Conservation (phyloP, 2,329 filamentous ascomycete genomes). For the Coleophoma eucalyptorum region DNA sequence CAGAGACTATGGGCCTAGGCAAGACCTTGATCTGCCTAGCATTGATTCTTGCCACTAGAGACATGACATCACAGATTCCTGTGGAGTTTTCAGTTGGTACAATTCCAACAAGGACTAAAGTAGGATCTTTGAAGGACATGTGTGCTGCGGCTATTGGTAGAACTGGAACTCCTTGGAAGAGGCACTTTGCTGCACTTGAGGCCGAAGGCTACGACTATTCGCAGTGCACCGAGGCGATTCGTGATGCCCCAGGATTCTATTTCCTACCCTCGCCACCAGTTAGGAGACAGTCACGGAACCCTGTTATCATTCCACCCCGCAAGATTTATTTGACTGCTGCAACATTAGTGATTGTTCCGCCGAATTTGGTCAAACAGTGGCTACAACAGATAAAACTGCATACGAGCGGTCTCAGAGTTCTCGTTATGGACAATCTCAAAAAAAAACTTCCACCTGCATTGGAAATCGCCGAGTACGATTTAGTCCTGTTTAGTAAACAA, state of each 20-base stretch:
- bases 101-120: constrained; percentile 34
- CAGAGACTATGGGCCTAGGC: constrained; percentile 77
- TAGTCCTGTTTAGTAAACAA: constrained; percentile 72
- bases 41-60: constrained; percentile 70
- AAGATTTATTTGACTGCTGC: constrained; percentile 61
- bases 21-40: constrained; percentile 87
- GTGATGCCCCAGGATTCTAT: constrained; percentile 56
- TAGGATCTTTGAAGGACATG: constrained; percentile 71
- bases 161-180: constrained; percentile 66
- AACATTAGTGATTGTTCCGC: constrained; percentile 77
- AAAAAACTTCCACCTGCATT: constrained; percentile 51
- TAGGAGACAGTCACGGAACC: constrained; percentile 33
- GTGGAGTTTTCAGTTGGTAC: constrained; percentile 47
- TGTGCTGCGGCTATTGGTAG: constrained; percentile 66
- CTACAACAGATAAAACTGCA: constrained; percentile 76
- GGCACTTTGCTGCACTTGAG: constrained; percentile 48
- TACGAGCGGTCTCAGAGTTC: constrained; percentile 59
- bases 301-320: constrained; percentile 32
- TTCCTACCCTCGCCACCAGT: constrained; percentile 43
- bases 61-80: constrained; percentile 64
- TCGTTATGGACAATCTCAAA: constrained; percentile 53
- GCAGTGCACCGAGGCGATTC: constrained; percentile 51
- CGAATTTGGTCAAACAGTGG: constrained; percentile 85
- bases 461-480: constrained; percentile 63
- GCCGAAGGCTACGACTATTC: constrained; percentile 39